A percentile compares a stretch with the other conserved stretches of the same genome.
These are phyloP conservation scores for Phytophthora macrochlamydospora DNA, from an alignment of 352 stramenopile genomes.

Conservation along the genomic window DNA sequence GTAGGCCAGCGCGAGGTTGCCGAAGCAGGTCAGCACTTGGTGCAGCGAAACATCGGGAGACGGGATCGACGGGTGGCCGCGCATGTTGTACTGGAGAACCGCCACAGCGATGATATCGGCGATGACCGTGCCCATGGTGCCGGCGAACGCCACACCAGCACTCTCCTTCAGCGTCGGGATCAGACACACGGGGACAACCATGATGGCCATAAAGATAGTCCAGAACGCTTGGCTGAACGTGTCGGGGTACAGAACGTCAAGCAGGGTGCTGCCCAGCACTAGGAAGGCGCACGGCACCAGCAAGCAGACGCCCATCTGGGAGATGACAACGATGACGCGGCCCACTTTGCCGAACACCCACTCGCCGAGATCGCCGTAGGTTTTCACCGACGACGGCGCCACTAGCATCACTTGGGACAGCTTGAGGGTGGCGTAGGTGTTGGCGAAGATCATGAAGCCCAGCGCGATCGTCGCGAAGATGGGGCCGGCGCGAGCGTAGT, in stretches of 20 bases:
- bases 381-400: not conserved
- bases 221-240: not conserved
- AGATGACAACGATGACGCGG: not conserved
- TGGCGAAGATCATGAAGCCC: not conserved
- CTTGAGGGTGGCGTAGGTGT: not conserved
- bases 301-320: not conserved
- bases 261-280: not conserved
- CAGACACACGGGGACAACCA: not conserved
- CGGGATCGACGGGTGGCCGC: constrained; percentile 32
- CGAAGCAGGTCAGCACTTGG: constrained; percentile 40
- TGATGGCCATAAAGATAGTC: not conserved
- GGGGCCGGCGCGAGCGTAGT: not conserved
- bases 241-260: not conserved
- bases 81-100: constrained; percentile 40
- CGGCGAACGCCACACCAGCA: constrained; percentile 27
- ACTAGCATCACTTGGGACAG: not conserved
- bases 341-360: not conserved
- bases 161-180: not conserved
- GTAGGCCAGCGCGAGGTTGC: constrained; percentile 43
- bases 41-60: constrained; percentile 34
- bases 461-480: not conserved
- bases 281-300: not conserved
- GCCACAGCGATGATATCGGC: constrained; percentile 29
- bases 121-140: constrained; percentile 42
- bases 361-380: not conserved